Evolutionary conservation across 2,329 filamentous ascomycete genomes (phyloP).

Genomic region (Phialophora tarda): DNA sequence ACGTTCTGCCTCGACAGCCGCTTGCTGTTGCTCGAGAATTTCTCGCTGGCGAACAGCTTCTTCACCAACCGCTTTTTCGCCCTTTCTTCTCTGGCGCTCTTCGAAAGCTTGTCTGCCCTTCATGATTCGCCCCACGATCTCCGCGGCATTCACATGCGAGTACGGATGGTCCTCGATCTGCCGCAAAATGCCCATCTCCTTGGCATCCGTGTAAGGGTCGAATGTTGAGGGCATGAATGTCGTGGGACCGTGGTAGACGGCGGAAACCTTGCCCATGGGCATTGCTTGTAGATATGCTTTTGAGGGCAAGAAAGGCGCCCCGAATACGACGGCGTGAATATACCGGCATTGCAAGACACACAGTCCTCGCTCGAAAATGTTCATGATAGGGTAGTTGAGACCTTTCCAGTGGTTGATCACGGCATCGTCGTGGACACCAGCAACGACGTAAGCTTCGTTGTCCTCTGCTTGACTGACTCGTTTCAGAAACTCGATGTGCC

Average conservation of each 20-base stretch:
- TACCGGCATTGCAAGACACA: conserved; percentile 98
- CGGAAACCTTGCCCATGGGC: conserved; percentile 74
- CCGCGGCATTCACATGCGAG: conserved; percentile 84
- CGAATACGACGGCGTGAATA: conserved; percentile 84
- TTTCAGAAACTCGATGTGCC: conserved; percentile 92
- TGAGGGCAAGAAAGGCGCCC: conserved; percentile 86
- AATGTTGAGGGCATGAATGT: conserved; percentile 80
- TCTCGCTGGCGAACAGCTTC: conserved; percentile 67
- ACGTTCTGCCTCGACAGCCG: conserved; percentile 48
- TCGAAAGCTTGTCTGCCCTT: conserved; percentile 86
- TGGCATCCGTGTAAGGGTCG: conserved; percentile 80
- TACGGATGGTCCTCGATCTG: conserved; percentile 80
- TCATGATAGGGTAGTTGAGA: conserved; percentile 99
- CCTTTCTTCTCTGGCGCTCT: conserved; percentile 86
- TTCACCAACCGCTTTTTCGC: conserved; percentile 81
- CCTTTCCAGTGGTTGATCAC: conserved; percentile 98
- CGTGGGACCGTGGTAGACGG: conserved; percentile 95
- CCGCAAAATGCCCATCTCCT: conserved; percentile 80
- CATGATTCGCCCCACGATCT: conserved; percentile 90
- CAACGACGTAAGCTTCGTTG: conserved; percentile 80
- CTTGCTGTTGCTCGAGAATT: conserved; percentile 58
- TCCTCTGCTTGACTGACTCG: conserved; percentile 70
- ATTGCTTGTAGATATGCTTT: conserved; percentile 75
- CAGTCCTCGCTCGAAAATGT: conserved; percentile 92
- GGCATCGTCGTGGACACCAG: conserved; percentile 90